Conservation (phyloP, 2,329 filamentous ascomycete species). For the Hypoxylon sp. region DNA sequence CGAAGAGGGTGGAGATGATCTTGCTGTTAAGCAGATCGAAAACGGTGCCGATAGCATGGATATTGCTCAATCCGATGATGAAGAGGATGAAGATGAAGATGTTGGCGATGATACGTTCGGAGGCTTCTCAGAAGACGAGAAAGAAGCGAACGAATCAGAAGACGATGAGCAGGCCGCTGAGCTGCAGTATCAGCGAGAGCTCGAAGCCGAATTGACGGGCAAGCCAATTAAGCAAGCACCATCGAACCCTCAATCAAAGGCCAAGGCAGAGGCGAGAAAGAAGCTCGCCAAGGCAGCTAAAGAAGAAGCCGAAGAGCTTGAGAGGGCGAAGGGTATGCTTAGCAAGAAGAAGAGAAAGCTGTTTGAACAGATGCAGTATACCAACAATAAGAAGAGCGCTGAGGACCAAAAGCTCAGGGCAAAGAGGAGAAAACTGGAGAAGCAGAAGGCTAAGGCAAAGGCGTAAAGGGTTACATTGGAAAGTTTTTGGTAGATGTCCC, state of each 20-base stretch:
- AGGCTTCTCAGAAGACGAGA: slow-evolving; percentile 67
- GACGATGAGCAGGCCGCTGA: slow-evolving; percentile 75
- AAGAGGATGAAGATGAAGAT: slow-evolving; percentile 63
- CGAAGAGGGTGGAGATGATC: slow-evolving; percentile 64
- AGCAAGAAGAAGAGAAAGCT: slow-evolving; percentile 97
- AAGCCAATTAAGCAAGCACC: slow-evolving; percentile 68
- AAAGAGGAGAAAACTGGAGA: slow-evolving; percentile 94
- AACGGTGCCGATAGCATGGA: slow-evolving; percentile 66
- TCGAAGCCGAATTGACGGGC: slow-evolving; percentile 92
- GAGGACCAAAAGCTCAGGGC: slow-evolving; percentile 88
- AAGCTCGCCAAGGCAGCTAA: slow-evolving; percentile 78
- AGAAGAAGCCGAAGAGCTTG: slow-evolving; percentile 87
- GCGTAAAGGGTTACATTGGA: slow-evolving; percentile 43
- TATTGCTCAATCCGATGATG: slow-evolving; percentile 64
- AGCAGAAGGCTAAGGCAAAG: slow-evolving; percentile 57
- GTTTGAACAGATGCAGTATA: slow-evolving; percentile 97
- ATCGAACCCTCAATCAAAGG: slow-evolving; percentile 70
- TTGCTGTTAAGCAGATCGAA: slow-evolving; percentile 59
- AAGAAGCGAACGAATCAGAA: slow-evolving; percentile 58
- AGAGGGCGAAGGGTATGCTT: slow-evolving; percentile 98
- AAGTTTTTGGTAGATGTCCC: slow-evolving; percentile 28
- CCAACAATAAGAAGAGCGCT: slow-evolving; percentile 91
- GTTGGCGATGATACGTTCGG: slow-evolving; percentile 61
- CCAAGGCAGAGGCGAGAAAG: slow-evolving; percentile 79
- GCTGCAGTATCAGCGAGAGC: slow-evolving; percentile 85